Percentiles rank a stretch among this genome's conserved stretches.
These are phyloP conservation scores for Lichtheimia corymbifera DNA, from an alignment of 371 early-diverging fungal species.

Conservation along the genomic window DNA sequence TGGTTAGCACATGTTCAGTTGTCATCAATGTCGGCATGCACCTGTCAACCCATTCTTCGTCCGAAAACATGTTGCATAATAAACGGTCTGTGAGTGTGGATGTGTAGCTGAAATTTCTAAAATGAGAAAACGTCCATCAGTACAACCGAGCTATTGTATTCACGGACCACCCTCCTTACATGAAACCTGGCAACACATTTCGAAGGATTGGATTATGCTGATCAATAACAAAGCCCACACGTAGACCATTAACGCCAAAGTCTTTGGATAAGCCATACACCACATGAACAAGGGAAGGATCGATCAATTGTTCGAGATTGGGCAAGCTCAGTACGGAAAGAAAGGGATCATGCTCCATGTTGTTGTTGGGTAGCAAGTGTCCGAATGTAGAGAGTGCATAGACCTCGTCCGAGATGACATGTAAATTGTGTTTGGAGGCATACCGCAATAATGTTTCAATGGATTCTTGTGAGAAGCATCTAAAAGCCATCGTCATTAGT, in stretches of 20 bases:
- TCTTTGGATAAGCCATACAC: constrained; percentile 81
- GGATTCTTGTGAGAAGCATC: constrained; percentile 53
- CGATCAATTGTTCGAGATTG: constrained; percentile 59
- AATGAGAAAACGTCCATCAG: neutral
- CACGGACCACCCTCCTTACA: constrained; percentile 20
- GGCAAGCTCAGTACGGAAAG: constrained; percentile 56
- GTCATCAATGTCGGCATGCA: constrained; percentile 2
- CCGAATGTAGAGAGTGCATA: constrained; percentile 74
- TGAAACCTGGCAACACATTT: constrained; percentile 34
- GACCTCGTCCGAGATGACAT: constrained; percentile 80
- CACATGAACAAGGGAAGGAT: constrained; percentile 65
- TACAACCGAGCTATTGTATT: too few species aligned
- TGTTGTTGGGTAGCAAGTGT: constrained; percentile 19
- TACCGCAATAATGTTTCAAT: constrained; percentile 61
- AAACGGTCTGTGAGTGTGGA: constrained; percentile 58
- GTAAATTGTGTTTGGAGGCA: constrained; percentile 64
- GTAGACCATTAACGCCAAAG: constrained; percentile 73
- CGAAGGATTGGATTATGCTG: constrained; percentile 60
- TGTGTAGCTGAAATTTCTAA: constrained; percentile 55
- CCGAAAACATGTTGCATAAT: constrained; percentile 54
- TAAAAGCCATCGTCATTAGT: constrained; percentile 2
- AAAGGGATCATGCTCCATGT: constrained; percentile 31
- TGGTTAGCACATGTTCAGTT: neutral
- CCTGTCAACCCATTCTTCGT: constrained; percentile 59
- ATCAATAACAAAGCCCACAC: constrained; percentile 65